phyloP scores from a whole-genome alignment of 306 rosid genomes.

The Coriaria nepalensis region DNA sequence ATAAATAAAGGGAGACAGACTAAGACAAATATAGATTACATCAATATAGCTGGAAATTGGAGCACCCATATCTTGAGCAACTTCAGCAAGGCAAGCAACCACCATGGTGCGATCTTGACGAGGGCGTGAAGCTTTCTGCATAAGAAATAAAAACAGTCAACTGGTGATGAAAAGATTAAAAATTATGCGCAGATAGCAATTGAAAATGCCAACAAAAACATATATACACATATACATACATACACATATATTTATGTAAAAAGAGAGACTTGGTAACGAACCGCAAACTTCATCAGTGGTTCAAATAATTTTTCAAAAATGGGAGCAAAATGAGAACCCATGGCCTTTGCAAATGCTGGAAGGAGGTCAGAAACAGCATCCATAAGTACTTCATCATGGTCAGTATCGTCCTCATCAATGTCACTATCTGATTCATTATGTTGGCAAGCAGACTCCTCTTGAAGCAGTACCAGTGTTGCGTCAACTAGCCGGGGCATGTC shows the following conservation, averaged over 20 bases:
- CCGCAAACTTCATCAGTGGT: constrained; percentile 83
- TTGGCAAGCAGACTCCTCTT: constrained; percentile 87
- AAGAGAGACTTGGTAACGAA: constrained; percentile 33
- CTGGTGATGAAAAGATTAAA: too few relatives aligned
- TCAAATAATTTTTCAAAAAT: constrained; percentile 74
- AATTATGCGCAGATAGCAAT: too few relatives aligned
- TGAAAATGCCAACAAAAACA: too few relatives aligned
- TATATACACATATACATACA: too few relatives aligned
- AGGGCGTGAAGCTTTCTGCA: constrained; percentile 85
- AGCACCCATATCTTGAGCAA: constrained; percentile 96
- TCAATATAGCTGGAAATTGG: constrained; percentile 80
- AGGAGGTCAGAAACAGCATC: constrained; percentile 96
- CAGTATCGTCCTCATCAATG: constrained; percentile 63
- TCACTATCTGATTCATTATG: constrained; percentile 67
- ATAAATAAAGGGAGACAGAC: neutral
- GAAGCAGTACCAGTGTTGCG: constrained; percentile 62
- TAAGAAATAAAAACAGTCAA: constrained; percentile 8
- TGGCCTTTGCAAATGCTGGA: constrained; percentile 87
- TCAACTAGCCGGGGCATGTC: constrained; percentile 62
- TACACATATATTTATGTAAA: too few relatives aligned
- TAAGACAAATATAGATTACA: constrained; percentile 30
- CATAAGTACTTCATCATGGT: constrained; percentile 87
- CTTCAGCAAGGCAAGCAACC: constrained; percentile 98
- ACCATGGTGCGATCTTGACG: constrained; percentile 96
- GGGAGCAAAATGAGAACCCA: constrained; percentile 93